Base-by-base conservation (phyloP, 352 stramenopile species). In the Saprolegnia diclina region DNA sequence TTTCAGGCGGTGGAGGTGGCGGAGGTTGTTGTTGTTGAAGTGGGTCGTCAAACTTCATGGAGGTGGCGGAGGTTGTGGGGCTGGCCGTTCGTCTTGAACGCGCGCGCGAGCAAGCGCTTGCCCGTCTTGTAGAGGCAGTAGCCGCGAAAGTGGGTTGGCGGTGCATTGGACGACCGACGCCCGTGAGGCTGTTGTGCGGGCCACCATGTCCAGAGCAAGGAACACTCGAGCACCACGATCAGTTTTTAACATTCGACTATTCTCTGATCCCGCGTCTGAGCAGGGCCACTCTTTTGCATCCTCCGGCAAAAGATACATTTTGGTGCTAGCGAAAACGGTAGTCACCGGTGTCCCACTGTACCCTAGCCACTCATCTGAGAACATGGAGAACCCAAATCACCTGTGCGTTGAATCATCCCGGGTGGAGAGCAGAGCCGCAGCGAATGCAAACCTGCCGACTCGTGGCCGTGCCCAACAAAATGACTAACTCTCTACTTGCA, bases 121-220 rank as follows among this genome's bases (percentile, higher is more conserved):
- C 86, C 84, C 18, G 86, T 92, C 77, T 94, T 92, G 77, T 94
- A 92, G 52, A 88, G 77, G 55, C 86, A 94, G 57, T 86, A 83
- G 64, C 84, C 84, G 63, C 86, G 80, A 45, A 69, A 59, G n/a
- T n/a, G n/a, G n/a, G n/a, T n/a, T n/a, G n/a, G n/a, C 6, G 38
- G 32, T 22, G 61, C 1, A 14, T n/a, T n/a, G 38, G 16, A 14
- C 24, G 19, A 59, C 11, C 19, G 53, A 38, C 29, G 11, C 10
- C 21, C 1, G 21, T 5, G 10, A 18, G 55, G 56, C 56, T 21
- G 21, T 50, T 14, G 56, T 64, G 1, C 29, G 29, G 1, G 32
- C 57, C 24, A 65, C 6, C 22, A 61, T 3, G 42, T 48, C 42
- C 42, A n/a, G 42, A 40, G 21, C 42, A 24, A 42, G 9, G 5